Base-by-base conservation (phyloP, 108 stramenopile genomes). In the Cylindrotheca fusiformis region DNA sequence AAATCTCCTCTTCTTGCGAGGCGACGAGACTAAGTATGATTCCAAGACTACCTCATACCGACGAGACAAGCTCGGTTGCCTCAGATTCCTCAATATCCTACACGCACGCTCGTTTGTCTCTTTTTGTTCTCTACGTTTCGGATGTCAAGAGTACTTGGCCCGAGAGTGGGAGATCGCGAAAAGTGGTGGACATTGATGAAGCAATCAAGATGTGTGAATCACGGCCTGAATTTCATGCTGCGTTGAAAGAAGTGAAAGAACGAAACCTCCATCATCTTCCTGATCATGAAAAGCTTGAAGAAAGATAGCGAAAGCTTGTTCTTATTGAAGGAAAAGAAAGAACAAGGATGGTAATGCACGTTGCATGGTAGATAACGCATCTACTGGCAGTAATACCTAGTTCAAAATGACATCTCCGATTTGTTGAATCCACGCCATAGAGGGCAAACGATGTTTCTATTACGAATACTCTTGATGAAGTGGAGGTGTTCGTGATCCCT, bases 81-180 rank as follows among this genome's bases (percentile, higher is more conserved):
- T 86, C 85, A 2, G 75, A 80, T 26, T 26, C 60, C 23, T 72
- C 72, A 3, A 22, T 76, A 26, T 32, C 55, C 23, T 79, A 82
- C 49, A 60, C 80, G 3, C 78, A 83, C 32, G 80, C 87, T 10
- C 82, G 87, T 6, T 60, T 89, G 75, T 75, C 64, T 30, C 76
- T 94, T 12, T 94, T 94, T 66, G 85, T 87, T 1, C 68, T 96
- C 26, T 88, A 92, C 52, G 89, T 96, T 3, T 75, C 82, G 2
- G 90, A 91, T 44, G 85, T 95, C 4, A 77, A 72, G 58, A 48
- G 72, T 1, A 58, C 75, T 28, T 97, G 96, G 96, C 96, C 96
- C 3, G 94, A 97, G 55, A 69, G 74, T 29, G 88, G 92, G 0
- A 79, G 92, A 2, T 67, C 79, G 20, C 78, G 92, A 4, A 90